Evolutionary conservation across 2,329 filamentous ascomycete genomes (phyloP).

Genomic region (Aspergillus terreus): DNA sequence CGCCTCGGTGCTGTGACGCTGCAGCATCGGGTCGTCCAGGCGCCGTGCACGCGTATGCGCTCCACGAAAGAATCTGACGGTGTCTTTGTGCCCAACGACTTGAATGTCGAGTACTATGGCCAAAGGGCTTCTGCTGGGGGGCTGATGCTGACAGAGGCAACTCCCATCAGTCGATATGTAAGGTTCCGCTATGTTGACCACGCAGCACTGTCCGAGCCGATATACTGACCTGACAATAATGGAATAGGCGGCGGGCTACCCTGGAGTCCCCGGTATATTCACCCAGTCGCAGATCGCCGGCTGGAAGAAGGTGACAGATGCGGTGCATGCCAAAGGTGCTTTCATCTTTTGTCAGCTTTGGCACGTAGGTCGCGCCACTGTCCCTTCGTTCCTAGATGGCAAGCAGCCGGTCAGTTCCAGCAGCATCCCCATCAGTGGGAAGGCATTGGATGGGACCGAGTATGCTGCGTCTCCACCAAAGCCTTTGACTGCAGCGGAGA

Average conservation of each 20-base stretch:
- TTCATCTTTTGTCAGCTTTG: conserved; percentile 34
- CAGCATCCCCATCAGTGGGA: conserved; percentile 36
- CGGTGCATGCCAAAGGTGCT: conserved; percentile 29
- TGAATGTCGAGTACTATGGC: conserved; percentile 28
- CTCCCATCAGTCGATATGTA: conserved; percentile 27
- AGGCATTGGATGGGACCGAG: conserved; percentile 34
- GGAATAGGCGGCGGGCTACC: conserved; percentile 24
- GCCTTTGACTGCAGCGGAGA: conserved; percentile 37
- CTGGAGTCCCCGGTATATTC: conserved; percentile 29
- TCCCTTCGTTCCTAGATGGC: conserved; percentile 37
- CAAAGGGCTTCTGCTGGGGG: conserved; percentile 32
- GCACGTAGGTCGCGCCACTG: conserved; percentile 36
- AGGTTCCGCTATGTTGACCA: background rate
- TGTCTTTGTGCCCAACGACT: conserved; percentile 26
- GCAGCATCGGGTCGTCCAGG: conserved; percentile 25
- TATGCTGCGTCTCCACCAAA: conserved; percentile 28
- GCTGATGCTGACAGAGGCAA: conserved; percentile 33
- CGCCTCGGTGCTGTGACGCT: conserved; percentile 21
- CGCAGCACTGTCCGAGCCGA: background rate
- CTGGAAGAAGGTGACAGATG: conserved; percentile 32
- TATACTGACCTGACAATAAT: background rate
- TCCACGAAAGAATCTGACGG: conserved; percentile 25
- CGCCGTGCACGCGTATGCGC: conserved; percentile 27
- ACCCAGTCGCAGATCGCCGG: conserved; percentile 25
- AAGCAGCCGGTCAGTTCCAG: conserved; percentile 21